Evolutionary conservation across 495 filamentous ascomycete genomes (phyloP), one percentile per base, ranked within the genome.

Genomic region (Thozetella sp.): DNA sequence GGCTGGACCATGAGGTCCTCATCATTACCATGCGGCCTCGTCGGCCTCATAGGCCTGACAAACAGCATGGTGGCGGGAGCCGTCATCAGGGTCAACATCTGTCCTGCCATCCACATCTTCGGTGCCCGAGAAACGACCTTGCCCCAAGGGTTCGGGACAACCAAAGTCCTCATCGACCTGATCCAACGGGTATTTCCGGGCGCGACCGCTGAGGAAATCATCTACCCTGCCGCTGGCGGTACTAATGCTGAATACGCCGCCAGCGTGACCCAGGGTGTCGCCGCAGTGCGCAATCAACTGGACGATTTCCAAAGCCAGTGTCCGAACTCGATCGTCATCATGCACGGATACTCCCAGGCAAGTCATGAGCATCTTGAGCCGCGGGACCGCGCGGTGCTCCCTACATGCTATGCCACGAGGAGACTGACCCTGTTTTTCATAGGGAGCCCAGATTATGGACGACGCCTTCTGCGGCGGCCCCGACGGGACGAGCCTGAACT

Each of bases 111-210:
- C 30, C 86, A 87, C 57, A 74, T 86, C 25, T 82, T 88, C 55
- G 84, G 83, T 20, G 87, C 86, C 2, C 80, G 86, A 46, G 86
- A 88, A 69, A 88, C 85, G 4, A 85, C 81, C 1, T 83, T 67
- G 2, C 67, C 80, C 3, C 66, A 76, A 9, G 84, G 85, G 12
- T 85, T 81, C 63, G 85, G 85, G 4, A 78, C 82, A 3, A 67
- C 79, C 46, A 71, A 57, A 50, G 77, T 77, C 2, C 79, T 87
- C 24, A 79, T 87, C 53, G 74, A 85, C 54, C 70, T 76, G 15
- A 60, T 86, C 17, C 59, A 77, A 13, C 66, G 67, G 25, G 78
- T 80, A 19, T 82, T 83, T 59, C 63, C 79, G 0, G 79, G 77
- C n/a, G 67, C 79, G 2, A 84, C 81, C 12, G 63, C 81, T 2